A percentile compares a stretch with the other conserved stretches of the same genome.
Conservation (phyloP, 106 monocot genomes). For the Dioscorea zingiberensis region DNA sequence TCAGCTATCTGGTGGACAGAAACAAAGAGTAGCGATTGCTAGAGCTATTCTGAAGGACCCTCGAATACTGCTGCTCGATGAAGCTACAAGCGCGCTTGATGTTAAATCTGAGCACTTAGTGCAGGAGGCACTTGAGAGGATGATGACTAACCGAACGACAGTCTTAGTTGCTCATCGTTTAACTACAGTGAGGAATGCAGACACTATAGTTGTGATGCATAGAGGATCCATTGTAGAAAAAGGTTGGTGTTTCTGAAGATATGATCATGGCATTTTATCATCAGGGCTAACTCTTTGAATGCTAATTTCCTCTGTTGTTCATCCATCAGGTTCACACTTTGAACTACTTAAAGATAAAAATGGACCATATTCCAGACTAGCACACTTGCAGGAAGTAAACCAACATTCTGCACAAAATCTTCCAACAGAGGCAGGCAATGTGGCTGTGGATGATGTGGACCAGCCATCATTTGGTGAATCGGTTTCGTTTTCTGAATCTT, state of each 20-base stretch:
- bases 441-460: constrained; percentile 1
- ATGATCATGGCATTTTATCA: too few species aligned
- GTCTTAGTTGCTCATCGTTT: constrained; percentile 35
- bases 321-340: constrained; percentile 22
- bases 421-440: constrained; percentile 2
- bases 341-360: constrained; percentile 23
- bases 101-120: constrained; percentile 29
- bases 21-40: constrained; percentile 42
- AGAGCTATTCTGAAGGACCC: constrained; percentile 27
- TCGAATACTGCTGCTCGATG: constrained; percentile 27
- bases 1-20: constrained; percentile 34
- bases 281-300: too few species aligned
- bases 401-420: constrained; percentile 17
- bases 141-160: constrained; percentile 33
- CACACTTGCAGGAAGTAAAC: constrained; percentile 27
- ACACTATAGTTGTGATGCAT: constrained; percentile 23
- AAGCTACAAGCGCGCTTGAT: constrained; percentile 30
- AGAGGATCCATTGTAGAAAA: constrained; percentile 28
- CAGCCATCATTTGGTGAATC: not conserved
- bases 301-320: too few species aligned
- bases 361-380: constrained; percentile 40
- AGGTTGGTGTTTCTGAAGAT: constrained; percentile 10
- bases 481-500: too few species aligned
- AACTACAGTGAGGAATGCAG: constrained; percentile 24
- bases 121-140: constrained; percentile 30